phyloP scores from a whole-genome alignment of 139 green algal species.

The Parachlorella kessleri region DNA sequence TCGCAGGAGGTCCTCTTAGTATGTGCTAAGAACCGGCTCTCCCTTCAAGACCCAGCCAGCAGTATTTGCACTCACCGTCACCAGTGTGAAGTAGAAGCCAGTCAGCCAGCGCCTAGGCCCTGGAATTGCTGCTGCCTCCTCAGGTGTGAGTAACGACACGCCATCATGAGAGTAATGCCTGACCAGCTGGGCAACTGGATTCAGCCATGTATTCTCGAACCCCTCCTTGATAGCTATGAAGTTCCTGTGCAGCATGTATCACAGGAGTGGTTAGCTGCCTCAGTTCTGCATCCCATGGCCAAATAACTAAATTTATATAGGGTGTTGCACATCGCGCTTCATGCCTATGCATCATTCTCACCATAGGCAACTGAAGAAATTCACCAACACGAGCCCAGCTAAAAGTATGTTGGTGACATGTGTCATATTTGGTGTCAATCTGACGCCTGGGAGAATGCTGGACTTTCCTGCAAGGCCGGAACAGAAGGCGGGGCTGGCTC shows the following conservation, averaged over 20 bases:
- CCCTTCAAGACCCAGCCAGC: too few species aligned
- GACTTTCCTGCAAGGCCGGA: too few species aligned
- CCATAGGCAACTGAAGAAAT: constrained; percentile 21
- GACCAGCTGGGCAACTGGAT: constrained; percentile 12
- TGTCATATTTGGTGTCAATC: neutral
- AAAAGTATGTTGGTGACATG: constrained; percentile 3
- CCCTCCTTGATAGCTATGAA: constrained; percentile 17
- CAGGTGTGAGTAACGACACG: neutral
- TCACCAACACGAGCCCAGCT: neutral
- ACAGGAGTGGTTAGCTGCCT: too few species aligned
- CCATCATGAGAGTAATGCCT: constrained; percentile 4
- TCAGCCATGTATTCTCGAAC: neutral
- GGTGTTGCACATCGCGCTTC: too few species aligned
- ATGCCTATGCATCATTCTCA: too few species aligned
- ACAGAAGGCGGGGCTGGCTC: too few species aligned
- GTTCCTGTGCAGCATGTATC: constrained; percentile 8
- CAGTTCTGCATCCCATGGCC: too few species aligned
- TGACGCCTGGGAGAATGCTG: constrained; percentile 9
- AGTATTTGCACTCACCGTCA: too few species aligned
- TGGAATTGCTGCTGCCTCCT: constrained; percentile 7
- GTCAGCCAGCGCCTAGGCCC: neutral
- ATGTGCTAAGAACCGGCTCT: too few species aligned
- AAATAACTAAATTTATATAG: too few species aligned
- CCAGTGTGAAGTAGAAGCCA: constrained; percentile 2
- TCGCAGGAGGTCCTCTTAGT: too few species aligned